Evolutionary conservation across 305 asterid genomes (phyloP), one percentile per base, ranked within the genome.

Genomic region (Solanum aculeatissimum): DNA sequence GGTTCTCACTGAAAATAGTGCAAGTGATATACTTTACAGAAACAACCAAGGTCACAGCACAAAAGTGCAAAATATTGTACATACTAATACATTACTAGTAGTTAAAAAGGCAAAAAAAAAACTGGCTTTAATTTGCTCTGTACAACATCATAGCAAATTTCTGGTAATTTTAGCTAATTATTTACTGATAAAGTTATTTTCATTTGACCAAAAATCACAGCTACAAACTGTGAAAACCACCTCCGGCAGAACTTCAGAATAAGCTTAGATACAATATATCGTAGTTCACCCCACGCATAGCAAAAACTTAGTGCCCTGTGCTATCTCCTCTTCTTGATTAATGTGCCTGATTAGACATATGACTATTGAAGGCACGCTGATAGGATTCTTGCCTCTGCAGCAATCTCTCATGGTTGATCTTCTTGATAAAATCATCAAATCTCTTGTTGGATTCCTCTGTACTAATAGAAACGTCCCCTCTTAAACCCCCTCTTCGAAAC

Each of bases 351-450:
- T 62, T 45, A 16, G 62, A 27, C 82, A 19, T 60, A 81, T 13
- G 35, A 12, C 57, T 29, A n/a, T 32, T 47, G 13, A 85, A 38
- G 84, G 84, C 84, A 63, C 88, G 89, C 68, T 85, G 90, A 38
- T 86, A 71, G 1, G 92, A 90, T 66, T 90, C 92, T 58, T 88
- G 89, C 68, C 92, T 87, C 47, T 90, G 90, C 32, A 90, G 74
- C 85, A 85, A 25, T 62, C 81, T 82, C 3, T 89, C 88, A n/a
- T 79, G 78, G 53, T 85, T 88, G 60, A 82, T 63, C 6, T 84
- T 88, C 18, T 72, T 62, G 29, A 90, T 90, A 83, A 87, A 87
- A 47, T 85, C 85, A 53, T 90, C 92, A 54, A 84, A 81, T 69
- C 69, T 87, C 32, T 68, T 83, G 78, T 87, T 87, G 15, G 89